Evolutionary conservation across 495 filamentous ascomycete genomes (phyloP).

Genomic region (Penicillium lividum): DNA sequence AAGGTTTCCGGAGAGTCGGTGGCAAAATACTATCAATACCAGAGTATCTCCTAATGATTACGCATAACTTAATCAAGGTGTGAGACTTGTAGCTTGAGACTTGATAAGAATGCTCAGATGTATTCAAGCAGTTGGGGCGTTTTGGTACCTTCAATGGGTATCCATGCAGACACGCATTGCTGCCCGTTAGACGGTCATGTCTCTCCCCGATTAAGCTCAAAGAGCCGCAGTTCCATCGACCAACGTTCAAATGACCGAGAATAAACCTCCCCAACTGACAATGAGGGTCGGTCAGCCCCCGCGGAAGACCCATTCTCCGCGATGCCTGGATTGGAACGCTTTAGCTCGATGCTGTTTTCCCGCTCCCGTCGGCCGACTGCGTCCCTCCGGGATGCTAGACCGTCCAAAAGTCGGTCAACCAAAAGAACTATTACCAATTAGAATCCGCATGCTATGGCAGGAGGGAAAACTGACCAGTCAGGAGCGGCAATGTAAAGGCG

Average conservation of each 20-base stretch:
- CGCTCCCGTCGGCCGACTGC: constrained; percentile 36
- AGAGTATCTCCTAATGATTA: background rate
- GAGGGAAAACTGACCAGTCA: constrained; percentile 34
- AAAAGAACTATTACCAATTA: constrained; percentile 35
- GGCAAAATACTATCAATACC: background rate
- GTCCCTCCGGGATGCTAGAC: constrained; percentile 23
- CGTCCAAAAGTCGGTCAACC: constrained; percentile 47
- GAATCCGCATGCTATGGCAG: constrained; percentile 4
- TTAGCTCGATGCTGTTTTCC: constrained; percentile 23
- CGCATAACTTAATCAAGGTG: background rate
- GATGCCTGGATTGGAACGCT: constrained; percentile 1
- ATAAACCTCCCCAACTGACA: background rate
- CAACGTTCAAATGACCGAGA: background rate
- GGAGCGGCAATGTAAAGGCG: constrained; percentile 38
- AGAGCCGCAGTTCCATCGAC: background rate
- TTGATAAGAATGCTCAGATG: background rate
- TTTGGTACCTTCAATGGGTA: background rate
- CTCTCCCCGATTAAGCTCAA: background rate
- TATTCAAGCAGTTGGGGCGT: background rate
- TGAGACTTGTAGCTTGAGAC: background rate
- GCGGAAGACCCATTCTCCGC: constrained; percentile 11
- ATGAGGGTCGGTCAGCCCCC: constrained; percentile 6
- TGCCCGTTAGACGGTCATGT: background rate
- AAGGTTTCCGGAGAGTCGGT: background rate
- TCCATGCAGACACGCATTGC: background rate